Percentiles rank a stretch among this genome's conserved stretches.
Evolutionary conservation across 1,284 basidiomycete species (phyloP).

Genomic region (Microbotryum saponariae): DNA sequence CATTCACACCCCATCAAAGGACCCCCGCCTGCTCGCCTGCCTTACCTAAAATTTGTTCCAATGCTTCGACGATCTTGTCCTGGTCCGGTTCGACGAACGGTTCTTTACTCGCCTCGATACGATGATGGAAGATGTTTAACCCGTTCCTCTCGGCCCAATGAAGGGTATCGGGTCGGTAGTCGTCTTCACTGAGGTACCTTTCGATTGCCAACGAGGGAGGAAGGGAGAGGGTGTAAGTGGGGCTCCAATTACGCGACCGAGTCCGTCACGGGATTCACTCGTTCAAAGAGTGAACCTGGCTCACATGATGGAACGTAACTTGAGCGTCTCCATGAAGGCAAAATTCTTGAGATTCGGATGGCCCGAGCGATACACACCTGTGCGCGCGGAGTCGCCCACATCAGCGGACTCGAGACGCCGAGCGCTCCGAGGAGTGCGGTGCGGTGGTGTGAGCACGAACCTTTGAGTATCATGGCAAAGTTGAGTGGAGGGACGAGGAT

Average conservation of each 20-base stretch:
- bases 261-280: not conserved
- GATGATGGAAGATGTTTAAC: constrained; percentile 23
- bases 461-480: constrained; percentile 19
- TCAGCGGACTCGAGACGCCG: not conserved
- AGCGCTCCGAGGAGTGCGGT: not conserved
- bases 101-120: constrained; percentile 27
- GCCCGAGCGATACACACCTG: constrained; percentile 35
- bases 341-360: constrained; percentile 44
- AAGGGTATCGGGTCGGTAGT: constrained; percentile 23
- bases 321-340: constrained; percentile 39
- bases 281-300: constrained; percentile 6
- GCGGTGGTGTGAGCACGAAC: not conserved
- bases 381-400: not conserved
- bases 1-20: too few species aligned
- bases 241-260: not conserved
- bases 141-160: constrained; percentile 17
- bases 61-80: constrained; percentile 9
- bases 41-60: constrained; percentile 23
- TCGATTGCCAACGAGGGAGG: not conserved
- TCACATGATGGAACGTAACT: constrained; percentile 41
- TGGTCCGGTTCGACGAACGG: constrained; percentile 23
- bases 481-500: constrained; percentile 25
- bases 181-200: constrained; percentile 38
- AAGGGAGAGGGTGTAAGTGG: not conserved
- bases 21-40: too few species aligned